Base-by-base conservation (phyloP, 1,284 basidiomycete genomes). In the Moesziomyces antarcticus region DNA sequence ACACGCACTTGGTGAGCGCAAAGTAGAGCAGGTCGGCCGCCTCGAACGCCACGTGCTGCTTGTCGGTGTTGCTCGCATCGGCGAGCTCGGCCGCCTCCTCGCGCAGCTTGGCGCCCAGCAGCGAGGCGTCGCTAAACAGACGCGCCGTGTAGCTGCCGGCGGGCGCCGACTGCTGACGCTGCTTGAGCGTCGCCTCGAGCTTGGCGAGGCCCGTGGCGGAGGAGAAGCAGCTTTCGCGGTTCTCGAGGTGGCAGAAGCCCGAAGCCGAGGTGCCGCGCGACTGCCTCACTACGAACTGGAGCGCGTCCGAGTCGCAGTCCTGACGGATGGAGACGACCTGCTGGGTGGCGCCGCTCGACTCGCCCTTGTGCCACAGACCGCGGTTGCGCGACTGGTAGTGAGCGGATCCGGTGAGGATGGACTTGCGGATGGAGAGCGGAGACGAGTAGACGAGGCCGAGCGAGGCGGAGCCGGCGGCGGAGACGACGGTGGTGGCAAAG, bases 391-490 rank as follows among this genome's bases (percentile, higher is more conserved):
- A 97, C 84, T 98, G 94, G 85, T 99, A 99, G 41, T 97, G 91
- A 27, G 96, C 97, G 79, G 91, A 91, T 35, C 94, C 93, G 2
- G 93, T 92, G 50, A 89, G 76, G 81, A 99, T 94, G 73, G 92
- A 92, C 84, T 95, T 92, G 66, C 89, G 89, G 72, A 99, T 88
- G 4, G 93, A 96, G 79, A 92, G 91, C 49, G 85, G 82, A 14
- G 97, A 99, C n/a, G 97, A 99, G 86, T 99, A 99, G 47, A 98
- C 97, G 56, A 99, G 89, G 20, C 97, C 97, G 20, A 99, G 89
- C 16, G 89, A 89, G 20, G 73, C 73, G 70, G 90, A 88, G n/a
- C 87, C 87, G 3, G 92, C 91, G 14, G 81, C 70, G 5, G 79
- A 69, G 22, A 83, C 80, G 44, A 99, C 92, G 54, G 97, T 88